Base-by-base conservation (phyloP, 202 grass and related monocot genomes). In the Zoysia matrella region DNA sequence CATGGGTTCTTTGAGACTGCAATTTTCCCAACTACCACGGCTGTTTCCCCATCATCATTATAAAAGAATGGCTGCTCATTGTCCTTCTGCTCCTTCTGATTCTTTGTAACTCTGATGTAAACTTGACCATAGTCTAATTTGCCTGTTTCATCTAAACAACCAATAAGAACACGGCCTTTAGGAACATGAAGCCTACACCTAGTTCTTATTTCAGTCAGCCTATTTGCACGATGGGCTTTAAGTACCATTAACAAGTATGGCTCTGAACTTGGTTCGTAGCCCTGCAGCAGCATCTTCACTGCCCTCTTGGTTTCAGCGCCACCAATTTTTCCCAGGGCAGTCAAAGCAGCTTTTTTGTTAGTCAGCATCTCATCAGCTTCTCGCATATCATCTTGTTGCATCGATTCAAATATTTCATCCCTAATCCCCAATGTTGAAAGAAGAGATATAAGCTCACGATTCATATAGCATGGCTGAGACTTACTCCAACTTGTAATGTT, bases 381-480 rank as follows among this genome's bases (percentile, higher is more conserved):
- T 6, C 45, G 57, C 85, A 98, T 83, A 85, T 95, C 87, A 71
- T 89, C 83, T 56, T 89, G 83, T 88, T 98, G 92, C 89, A 98
- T 86, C 0, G 80, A 81, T 66, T 87, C 80, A 89, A 98, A 93
- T 88, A 65, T 76, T 67, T 98, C 95, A 91, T 98, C 92, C 39
- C 67, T 73, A 73, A 98, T 83, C 47, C 95, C 92, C 80, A 98
- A 76, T 79, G 92, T 93, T 47, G 92, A 98, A 71, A 98, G 92
- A 52, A 98, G 84, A 65, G 87, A 91, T 2, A 98, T 86, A 89
- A 98, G 87, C 85, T 98, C 95, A 86, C 95, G 88, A 83, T 98
- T 98, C 84, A 95, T 41, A 65, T 83, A 95, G 65, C 88, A 92
- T 13, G 92, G 69, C 61, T 93, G 95, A 83, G 94, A 93, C 47